Conservation (phyloP, 1,139 yeast genomes). For the Sugiyamaella paludigena region DNA sequence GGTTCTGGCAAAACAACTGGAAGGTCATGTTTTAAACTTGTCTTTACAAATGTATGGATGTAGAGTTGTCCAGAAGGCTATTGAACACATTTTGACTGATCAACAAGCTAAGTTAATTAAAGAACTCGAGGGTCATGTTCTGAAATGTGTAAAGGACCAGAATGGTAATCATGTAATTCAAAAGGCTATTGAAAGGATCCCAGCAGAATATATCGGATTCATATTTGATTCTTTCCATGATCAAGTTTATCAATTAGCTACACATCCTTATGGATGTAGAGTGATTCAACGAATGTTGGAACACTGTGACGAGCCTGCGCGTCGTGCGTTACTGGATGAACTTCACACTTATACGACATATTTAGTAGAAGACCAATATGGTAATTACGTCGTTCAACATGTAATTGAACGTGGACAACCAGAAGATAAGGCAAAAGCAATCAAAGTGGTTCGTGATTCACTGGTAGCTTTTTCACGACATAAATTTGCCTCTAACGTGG, state of each 20-base stretch:
- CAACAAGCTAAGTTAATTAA: conserved; percentile 68
- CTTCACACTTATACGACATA: conserved; percentile 70
- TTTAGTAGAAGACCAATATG: conserved; percentile 93
- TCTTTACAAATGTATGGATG: conserved; percentile 97
- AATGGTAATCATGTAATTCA: conserved; percentile 98
- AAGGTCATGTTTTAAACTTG: conserved; percentile 69
- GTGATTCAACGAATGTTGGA: conserved; percentile 92
- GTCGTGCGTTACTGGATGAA: conserved; percentile 64
- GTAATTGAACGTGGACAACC: conserved; percentile 76
- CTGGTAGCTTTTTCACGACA: conserved; percentile 85
- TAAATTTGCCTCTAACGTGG: conserved; percentile 96
- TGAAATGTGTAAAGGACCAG: conserved; percentile 88
- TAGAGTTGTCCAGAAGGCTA: conserved; percentile 91
- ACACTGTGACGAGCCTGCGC: conserved; percentile 55
- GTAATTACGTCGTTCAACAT: conserved; percentile 96
- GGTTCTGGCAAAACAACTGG: conserved; percentile 69
- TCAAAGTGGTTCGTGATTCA: conserved; percentile 51
- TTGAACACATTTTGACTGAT: conserved; percentile 67
- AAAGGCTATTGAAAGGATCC: conserved; percentile 85
- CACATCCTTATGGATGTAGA: conserved; percentile 97
- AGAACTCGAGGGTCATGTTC: conserved; percentile 69
- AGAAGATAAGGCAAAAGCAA: conserved; percentile 50
- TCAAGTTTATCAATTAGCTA: conserved; percentile 83
- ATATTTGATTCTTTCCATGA: conserved; percentile 69
- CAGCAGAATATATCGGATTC: conserved; percentile 67